Evolutionary conservation across 176 grass and related monocot genomes (phyloP).

Genomic region (maize (Zea mays)): Zm-B73-REFERENCE-NAM-5.0 NC_050100.1:209302001-209302500

Average conservation of each 20-base stretch:
- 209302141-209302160: constrained; percentile 96
- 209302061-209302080: constrained; percentile 33
- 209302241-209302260: constrained; percentile 75
- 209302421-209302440: not conserved
- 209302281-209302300: not conserved
- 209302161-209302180: constrained; percentile 84
- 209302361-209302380: not conserved
- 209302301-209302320: not conserved
- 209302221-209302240: constrained; percentile 95
- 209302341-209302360: not conserved
- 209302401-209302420: not conserved
- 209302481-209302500: constrained; percentile 21
- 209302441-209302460: not conserved
- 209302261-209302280: not conserved
- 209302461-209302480: constrained; percentile 5
- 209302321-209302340: not conserved
- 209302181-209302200: constrained; percentile 99
- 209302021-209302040: constrained; percentile 63
- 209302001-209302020: constrained; percentile 96
- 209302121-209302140: constrained; percentile 87
- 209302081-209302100: constrained; percentile 77
- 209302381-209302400: not conserved
- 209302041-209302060: constrained; percentile 34
- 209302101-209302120: constrained; percentile 78
- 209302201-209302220: constrained; percentile 96